Evolutionary conservation across 345 rosid genomes (phyloP), one percentile per base, ranked within the genome.

Genomic region (Eucalyptus caleyi): DNA sequence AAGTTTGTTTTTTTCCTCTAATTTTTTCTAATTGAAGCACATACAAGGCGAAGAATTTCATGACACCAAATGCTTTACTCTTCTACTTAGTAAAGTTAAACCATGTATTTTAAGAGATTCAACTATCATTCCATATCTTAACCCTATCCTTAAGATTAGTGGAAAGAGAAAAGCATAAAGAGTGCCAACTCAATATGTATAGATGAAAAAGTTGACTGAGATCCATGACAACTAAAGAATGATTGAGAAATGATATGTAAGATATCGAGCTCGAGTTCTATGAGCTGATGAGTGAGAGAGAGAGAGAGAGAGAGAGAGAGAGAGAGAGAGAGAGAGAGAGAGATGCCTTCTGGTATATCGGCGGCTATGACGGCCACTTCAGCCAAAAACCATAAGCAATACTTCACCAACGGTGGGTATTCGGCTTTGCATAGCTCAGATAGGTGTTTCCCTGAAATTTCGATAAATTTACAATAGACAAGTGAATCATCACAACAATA

Each of bases 351-450:
- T 11, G 67, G 67, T 60, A 60, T 27, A 60, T 87, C 72, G n/a
- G 88, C 88, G 11, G 62, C 67, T 56, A 59, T 59, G 13, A 87
- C 77, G 19, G 88, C 80, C 9, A 13, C 47, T 60, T 87, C 88
- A 32, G 72, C 49, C 19, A 87, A 18, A 9, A 87, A 32, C 88
- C 80, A 87, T 16, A 87, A 16, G 30, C 77, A 56, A 24, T 56
- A 40, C 34, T 42, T 59, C n/a, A 87, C 47, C 12, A 60, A 27
- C 11, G 77, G 18, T 44, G 82, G 87, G 62, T 86, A 50, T 40
- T 86, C 87, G 1, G 19, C 94, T 87, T 90, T 95, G 89, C 97
- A 96, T 21, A 94, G 53, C 87, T 96, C 98, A 14, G 98, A 89
- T 32, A 96, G 82, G 87, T 96, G 98, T 82, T 92, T 94, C 10